Base-by-base conservation (phyloP, 2,329 filamentous ascomycete genomes). In the Alternaria sp. region DNA sequence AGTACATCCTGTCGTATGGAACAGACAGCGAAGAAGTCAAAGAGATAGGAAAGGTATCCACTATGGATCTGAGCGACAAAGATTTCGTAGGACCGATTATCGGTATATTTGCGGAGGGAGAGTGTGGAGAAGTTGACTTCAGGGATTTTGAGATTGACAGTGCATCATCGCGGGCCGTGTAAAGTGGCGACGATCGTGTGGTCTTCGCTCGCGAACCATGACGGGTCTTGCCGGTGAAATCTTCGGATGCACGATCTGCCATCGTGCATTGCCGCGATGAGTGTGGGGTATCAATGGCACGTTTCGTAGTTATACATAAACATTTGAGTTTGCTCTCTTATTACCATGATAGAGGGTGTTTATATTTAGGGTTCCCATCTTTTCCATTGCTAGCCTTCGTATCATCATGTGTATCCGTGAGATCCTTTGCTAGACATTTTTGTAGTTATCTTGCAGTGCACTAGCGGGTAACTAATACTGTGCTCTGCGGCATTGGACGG, bases 41-140 rank as follows among this genome's bases (percentile, higher is more conserved):
- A 7, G 40, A 55, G 25, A 20, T 61, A 20, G 60, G 41, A 7
- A 43, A 22, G 12, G 63, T 62, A 12, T 36, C 58, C 12, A 45
- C 59, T 5, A 41, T 54, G 54, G 60, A 64, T 5, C 25, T 69
- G 16, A 67, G 57, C 30, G 53, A 49, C 10, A 63, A 58, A 43
- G 64, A 67, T 25, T 67, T 67, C 46, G 60, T 65, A n/a, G 66
- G 66, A 12, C 66, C 63, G 5, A 52, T 66, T 28, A 27, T 66
- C 14, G 65, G 63, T 10, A 5, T 66, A 11, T 67, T 57, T 49
- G 64, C 52, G 22, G 41, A 61, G 38, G 36, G 30, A 4, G 25
- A 40, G 6, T 3, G 36, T 9, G 36, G 27, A 22, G 53, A 56
- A 25, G 16, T 51, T 7, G 38, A 9, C 4, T 56, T 45, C 18